Evolutionary conservation across 305 asterid species (phyloP).

Genomic region (Fraxinus sp.): DNA sequence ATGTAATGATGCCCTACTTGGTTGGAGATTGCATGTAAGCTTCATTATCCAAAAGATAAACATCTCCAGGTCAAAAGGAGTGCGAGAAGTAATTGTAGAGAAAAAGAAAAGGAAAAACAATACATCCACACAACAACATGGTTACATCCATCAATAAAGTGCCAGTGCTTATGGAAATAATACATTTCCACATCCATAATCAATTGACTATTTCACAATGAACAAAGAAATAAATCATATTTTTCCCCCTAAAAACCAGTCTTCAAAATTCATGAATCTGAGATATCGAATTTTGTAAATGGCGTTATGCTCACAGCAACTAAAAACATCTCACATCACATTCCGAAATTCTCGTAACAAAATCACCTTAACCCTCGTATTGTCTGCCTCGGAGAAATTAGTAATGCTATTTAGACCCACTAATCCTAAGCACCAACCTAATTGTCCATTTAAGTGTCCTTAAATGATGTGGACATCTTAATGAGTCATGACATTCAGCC

Average conservation of each 20-base stretch:
- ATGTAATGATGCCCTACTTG: neutral
- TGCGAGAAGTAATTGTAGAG: neutral
- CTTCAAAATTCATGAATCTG: neutral
- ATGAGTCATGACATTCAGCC: neutral
- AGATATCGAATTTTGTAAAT: neutral
- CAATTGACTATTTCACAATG: neutral
- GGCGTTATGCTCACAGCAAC: neutral
- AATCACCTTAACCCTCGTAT: neutral
- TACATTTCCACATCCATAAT: neutral
- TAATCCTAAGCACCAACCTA: neutral
- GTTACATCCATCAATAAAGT: neutral
- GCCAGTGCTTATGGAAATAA: neutral
- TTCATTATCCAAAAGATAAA: neutral
- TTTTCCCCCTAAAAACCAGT: neutral
- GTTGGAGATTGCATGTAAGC: neutral
- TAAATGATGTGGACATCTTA: neutral
- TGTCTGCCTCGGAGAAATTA: neutral
- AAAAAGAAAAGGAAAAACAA: neutral
- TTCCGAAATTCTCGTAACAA: neutral
- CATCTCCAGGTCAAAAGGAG: neutral
- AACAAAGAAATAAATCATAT: neutral
- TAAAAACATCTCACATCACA: neutral
- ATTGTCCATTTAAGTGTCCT: neutral
- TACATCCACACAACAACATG: neutral
- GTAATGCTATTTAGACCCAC: neutral